Base-by-base conservation (phyloP, 2,329 filamentous ascomycete genomes). In the Colletotrichum destructivum region DNA sequence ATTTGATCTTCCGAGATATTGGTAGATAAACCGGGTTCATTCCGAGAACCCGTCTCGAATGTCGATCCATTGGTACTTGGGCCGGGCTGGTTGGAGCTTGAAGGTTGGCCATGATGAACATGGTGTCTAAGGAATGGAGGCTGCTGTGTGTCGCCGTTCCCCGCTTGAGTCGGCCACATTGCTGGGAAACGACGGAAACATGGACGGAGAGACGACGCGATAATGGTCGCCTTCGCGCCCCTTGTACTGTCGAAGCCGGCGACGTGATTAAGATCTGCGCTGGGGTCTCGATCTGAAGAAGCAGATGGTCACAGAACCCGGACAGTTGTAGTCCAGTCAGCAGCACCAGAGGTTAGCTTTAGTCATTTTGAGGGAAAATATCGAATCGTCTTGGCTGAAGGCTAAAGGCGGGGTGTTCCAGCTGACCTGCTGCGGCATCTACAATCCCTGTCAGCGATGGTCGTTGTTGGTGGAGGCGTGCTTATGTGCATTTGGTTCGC, bases 401-500 rank as follows among this genome's bases (percentile, higher is more conserved):
- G 54, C 47, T 42, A 21, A 40, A 56, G 54, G 54, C 35, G 54
- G 54, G 54, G 31, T 56, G 26, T 42, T 56, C 54, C 54, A 56
- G 54, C 54, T 56, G 31, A 56, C 54, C 54, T 40, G 9, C 54
- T 15, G 31, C 54, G 8, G 54, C 35, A 18, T 40, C 21, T 56
- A 4, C 18, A 23, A 56, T 40, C 54, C 54, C 31, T 42, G 54
- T 56, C 11, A 56, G 54, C 7, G 16, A 26, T 56, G 16, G 2
- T 56, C 5, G 18, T 42, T 56, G 54, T 21, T 26, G 35, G 16
- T 15, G 54, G 54, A 42, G 35, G 54, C 54, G 11, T 40, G 54
- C 18, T 56, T 38, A 56, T 40, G 31, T 56, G 54, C 18, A 40
- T 21, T 3, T 56, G 35, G 54, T 18, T 6, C 31, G 35, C 31